Percentiles rank a stretch among this genome's conserved stretches.
Evolutionary conservation across 2,329 filamentous ascomycete genomes (phyloP).

Genomic region (Claviceps maximensis): DNA sequence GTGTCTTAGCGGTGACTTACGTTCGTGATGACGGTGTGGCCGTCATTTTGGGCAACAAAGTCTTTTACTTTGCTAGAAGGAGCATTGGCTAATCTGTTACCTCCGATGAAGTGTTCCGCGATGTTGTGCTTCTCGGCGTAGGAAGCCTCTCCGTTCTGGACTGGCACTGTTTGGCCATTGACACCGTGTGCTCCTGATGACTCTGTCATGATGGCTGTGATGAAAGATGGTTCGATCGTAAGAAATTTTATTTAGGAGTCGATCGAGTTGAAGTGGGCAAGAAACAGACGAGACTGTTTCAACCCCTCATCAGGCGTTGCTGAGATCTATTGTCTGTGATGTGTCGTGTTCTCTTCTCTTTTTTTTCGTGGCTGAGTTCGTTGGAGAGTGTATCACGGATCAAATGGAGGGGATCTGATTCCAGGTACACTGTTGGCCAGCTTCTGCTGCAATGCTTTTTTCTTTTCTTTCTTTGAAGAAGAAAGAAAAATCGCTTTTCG

Average conservation of each 20-base stretch:
- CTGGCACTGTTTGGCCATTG: slow-evolving; percentile 37
- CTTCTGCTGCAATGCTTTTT: slow-evolving; percentile 4
- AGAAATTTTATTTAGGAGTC: neutral
- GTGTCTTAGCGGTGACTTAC: slow-evolving; percentile 52
- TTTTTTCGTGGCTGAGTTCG: slow-evolving; percentile 1
- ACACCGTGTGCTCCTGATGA: slow-evolving; percentile 25
- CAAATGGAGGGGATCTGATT: slow-evolving; percentile 1
- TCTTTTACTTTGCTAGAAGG: slow-evolving; percentile 83
- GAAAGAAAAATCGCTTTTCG: slow-evolving; percentile 1
- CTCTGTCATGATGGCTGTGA: slow-evolving; percentile 31
- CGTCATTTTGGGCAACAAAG: slow-evolving; percentile 78
- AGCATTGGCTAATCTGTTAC: slow-evolving; percentile 74
- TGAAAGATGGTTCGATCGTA: neutral
- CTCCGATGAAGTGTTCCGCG: slow-evolving; percentile 90
- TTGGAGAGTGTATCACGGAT: neutral
- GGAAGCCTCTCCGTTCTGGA: slow-evolving; percentile 45
- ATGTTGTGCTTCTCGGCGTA: slow-evolving; percentile 74
- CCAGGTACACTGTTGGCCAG: neutral
- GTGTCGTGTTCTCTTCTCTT: neutral
- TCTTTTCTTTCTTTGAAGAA: neutral
- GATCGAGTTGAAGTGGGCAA: neutral
- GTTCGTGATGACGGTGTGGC: slow-evolving; percentile 96
- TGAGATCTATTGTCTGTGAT: neutral
- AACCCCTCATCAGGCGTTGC: slow-evolving; percentile 2
- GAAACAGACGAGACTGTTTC: neutral